Evolutionary conservation across 495 filamentous ascomycete species (phyloP).

Genomic region (Podospora bellae-mahoneyi): DNA sequence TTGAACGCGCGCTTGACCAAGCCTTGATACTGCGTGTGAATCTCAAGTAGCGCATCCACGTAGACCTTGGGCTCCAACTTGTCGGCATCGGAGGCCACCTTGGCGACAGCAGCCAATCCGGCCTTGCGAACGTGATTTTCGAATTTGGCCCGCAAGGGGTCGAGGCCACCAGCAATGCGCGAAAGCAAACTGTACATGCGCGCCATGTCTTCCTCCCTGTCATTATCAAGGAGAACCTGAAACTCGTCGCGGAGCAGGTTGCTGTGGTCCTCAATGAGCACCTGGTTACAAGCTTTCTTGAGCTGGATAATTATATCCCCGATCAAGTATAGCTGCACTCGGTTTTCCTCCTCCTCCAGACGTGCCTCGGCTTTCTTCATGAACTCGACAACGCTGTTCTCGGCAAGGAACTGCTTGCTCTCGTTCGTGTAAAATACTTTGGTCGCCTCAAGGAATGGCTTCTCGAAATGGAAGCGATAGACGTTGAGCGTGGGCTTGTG

Average conservation of each 20-base stretch:
- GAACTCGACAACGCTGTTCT: conserved; percentile 98
- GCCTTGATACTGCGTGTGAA: conserved; percentile 87
- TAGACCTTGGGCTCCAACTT: conserved; percentile 94
- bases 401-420: conserved; percentile 87
- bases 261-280: conserved; percentile 85
- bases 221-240: conserved; percentile 89
- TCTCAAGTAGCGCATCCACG: conserved; percentile 89
- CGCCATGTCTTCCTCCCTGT: conserved; percentile 90
- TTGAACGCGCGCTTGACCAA: conserved; percentile 91
- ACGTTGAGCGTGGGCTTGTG: conserved; percentile 94
- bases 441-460: conserved; percentile 84
- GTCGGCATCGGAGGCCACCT: conserved; percentile 84
- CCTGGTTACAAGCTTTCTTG: conserved; percentile 82
- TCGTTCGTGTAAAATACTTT: conserved; percentile 83
- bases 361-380: conserved; percentile 98
- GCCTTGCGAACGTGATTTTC: conserved; percentile 90
- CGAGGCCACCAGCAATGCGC: conserved; percentile 86
- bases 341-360: conserved; percentile 90
- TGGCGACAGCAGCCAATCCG: conserved; percentile 81
- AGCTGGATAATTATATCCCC: conserved; percentile 78
- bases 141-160: conserved; percentile 83
- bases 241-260: conserved; percentile 87
- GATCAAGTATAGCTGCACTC: conserved; percentile 88
- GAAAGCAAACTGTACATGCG: conserved; percentile 94
- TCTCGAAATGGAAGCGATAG: conserved; percentile 87